Percentiles rank a stretch among this genome's conserved stretches.
phyloP scores from a whole-genome alignment of 208 protist species.

The Wallacemonas collosoma region DNA sequence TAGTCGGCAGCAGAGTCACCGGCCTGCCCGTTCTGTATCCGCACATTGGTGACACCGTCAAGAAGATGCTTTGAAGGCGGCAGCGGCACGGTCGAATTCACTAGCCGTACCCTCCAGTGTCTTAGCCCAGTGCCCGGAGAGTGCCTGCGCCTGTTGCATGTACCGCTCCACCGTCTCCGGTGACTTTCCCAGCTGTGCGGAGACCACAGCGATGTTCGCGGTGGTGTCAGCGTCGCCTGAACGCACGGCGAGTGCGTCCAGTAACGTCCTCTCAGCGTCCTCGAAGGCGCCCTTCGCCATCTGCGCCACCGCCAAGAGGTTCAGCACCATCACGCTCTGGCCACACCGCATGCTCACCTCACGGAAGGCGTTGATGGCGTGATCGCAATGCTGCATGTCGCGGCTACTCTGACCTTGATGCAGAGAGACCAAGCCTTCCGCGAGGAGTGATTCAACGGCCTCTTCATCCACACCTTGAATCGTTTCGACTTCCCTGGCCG shows the following conservation, averaged over 20 bases:
- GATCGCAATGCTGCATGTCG: constrained; percentile 30
- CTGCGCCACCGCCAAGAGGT: constrained; percentile 74
- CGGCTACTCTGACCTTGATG: constrained; percentile 39
- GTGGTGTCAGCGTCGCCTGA: constrained; percentile 76
- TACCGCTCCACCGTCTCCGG: constrained; percentile 60
- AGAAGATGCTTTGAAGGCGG: constrained; percentile 26
- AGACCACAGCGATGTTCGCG: constrained; percentile 76
- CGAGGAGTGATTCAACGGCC: constrained; percentile 72
- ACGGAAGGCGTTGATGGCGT: constrained; percentile 73
- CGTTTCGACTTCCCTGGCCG: constrained; percentile 54
- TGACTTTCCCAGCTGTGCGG: constrained; percentile 50
- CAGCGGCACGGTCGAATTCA: constrained; percentile 55
- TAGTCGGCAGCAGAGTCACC: too few species aligned
- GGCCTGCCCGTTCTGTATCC: background rate
- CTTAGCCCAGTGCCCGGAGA: constrained; percentile 43
- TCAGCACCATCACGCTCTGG: constrained; percentile 68
- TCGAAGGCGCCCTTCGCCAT: constrained; percentile 68
- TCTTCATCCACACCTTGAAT: constrained; percentile 91
- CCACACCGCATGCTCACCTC: constrained; percentile 76
- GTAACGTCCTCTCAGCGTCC: constrained; percentile 68
- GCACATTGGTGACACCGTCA: background rate
- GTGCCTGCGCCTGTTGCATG: constrained; percentile 43
- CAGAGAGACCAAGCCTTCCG: constrained; percentile 59
- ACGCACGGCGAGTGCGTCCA: constrained; percentile 69
- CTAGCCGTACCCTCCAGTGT: constrained; percentile 30